phyloP scores from a whole-genome alignment of 148 eudicot genomes.

The Nepenthes gracilis region DNA sequence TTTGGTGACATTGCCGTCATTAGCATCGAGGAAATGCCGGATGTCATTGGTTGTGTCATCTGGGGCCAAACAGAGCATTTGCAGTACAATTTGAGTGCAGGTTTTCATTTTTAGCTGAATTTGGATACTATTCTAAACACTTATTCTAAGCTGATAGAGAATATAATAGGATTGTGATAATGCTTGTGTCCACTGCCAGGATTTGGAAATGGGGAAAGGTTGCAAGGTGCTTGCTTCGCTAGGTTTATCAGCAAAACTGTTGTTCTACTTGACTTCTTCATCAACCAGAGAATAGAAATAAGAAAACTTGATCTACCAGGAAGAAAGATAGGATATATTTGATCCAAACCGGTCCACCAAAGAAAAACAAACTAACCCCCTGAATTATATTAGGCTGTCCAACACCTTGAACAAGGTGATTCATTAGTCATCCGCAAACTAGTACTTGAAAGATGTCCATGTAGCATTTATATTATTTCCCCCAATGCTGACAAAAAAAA shows the following conservation, averaged over 20 bases:
- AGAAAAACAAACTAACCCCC: too few species aligned
- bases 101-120: conserved; percentile 6
- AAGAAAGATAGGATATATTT: too few species aligned
- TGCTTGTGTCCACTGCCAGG: conserved; percentile 17
- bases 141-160: neutral
- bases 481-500: too few species aligned
- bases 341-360: too few species aligned
- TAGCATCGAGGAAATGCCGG: conserved; percentile 28
- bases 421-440: too few species aligned
- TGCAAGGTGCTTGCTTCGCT: conserved; percentile 40
- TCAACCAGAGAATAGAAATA: too few species aligned
- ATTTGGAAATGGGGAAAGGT: conserved; percentile 43
- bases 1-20: neutral
- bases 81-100: conserved; percentile 61
- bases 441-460: too few species aligned
- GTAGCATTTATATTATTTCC: too few species aligned
- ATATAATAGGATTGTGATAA: neutral
- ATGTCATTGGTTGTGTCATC: conserved; percentile 21
- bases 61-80: conserved; percentile 17
- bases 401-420: too few species aligned
- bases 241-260: conserved; percentile 25
- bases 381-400: too few species aligned
- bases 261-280: neutral
- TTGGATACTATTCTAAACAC: neutral
- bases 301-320: too few species aligned